Percentiles rank a stretch among this genome's conserved stretches.
phyloP scores from a whole-genome alignment of 306 rosid species.

The Inga laurina region DNA sequence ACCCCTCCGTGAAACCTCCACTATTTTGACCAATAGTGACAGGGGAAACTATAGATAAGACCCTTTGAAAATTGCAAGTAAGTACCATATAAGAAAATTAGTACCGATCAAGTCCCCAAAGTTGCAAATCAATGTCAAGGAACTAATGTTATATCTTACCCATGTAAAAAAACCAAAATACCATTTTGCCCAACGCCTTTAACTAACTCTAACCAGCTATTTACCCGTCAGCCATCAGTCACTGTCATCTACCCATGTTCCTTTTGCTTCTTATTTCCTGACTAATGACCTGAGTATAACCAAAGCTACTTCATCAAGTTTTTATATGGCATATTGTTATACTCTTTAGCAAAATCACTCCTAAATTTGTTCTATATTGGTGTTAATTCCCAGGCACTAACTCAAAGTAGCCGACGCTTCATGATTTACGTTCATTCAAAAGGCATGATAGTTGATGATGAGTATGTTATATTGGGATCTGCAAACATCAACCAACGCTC shows the following conservation, averaged over 20 bases:
- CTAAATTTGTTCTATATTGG: conserved; percentile 31
- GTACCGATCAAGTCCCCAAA: not conserved
- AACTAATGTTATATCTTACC: not conserved
- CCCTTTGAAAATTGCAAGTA: not conserved
- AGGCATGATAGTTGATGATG: conserved; percentile 98
- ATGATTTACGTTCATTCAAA: conserved; percentile 98
- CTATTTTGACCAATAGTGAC: not conserved
- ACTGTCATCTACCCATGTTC: not conserved
- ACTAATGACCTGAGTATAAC: not conserved
- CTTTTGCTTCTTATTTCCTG: not conserved
- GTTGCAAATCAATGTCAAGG: not conserved
- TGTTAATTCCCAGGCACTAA: conserved; percentile 59
- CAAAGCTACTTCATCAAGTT: conserved; percentile 4
- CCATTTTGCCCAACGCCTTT: no score
- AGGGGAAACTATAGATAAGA: not conserved
- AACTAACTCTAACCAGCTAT: no score
- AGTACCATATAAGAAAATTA: not conserved
- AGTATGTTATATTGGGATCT: conserved; percentile 87
- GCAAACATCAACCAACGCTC: conserved; percentile 99
- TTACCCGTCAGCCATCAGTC: no score
- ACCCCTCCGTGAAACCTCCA: no score
- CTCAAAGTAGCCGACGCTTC: conserved; percentile 77
- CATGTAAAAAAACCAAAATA: no score
- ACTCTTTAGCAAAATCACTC: not conserved
- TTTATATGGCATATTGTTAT: not conserved